A percentile compares a stretch with the other conserved stretches of the same genome.
These are phyloP conservation scores for Exophiala sideris DNA, from an alignment of 2,329 filamentous ascomycete species.

Conservation along the genomic window DNA sequence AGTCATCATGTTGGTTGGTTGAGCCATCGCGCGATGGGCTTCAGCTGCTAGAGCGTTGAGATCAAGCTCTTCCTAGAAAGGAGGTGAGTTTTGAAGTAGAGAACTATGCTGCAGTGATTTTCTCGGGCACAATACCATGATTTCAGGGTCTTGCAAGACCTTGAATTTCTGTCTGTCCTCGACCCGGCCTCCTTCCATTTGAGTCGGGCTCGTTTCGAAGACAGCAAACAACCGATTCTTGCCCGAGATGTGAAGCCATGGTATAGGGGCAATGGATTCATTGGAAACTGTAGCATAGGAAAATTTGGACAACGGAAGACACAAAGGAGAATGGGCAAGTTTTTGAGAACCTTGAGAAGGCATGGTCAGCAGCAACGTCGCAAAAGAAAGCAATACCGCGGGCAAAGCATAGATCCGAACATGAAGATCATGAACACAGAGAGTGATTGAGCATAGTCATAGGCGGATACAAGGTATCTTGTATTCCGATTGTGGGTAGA, in stretches of 20 bases:
- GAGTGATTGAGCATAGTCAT: not conserved
- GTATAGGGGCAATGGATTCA: conserved; percentile 38
- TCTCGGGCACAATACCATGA: conserved; percentile 35
- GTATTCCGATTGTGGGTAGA: too few relatives aligned
- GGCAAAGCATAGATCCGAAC: not conserved
- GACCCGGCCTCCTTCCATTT: conserved; percentile 19
- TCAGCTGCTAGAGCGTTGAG: conserved; percentile 35
- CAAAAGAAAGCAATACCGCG: not conserved
- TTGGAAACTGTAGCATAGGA: conserved; percentile 41
- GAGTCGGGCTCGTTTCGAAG: conserved; percentile 34
- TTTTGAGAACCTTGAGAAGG: conserved; percentile 48
- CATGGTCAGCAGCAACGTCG: conserved; percentile 26
- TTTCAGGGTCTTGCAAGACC: conserved; percentile 34
- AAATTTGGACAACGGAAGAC: conserved; percentile 40
- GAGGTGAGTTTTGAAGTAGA: conserved; percentile 9
- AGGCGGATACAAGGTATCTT: too few relatives aligned
- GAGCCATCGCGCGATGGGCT: conserved; percentile 21
- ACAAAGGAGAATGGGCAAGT: conserved; percentile 43
- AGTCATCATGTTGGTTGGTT: conserved; percentile 3
- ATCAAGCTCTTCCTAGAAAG: conserved; percentile 41
- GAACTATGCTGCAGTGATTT: not conserved
- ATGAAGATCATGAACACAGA: not conserved
- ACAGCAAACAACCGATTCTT: conserved; percentile 35
- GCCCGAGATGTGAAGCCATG: conserved; percentile 43
- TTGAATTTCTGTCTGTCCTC: conserved; percentile 33